These are phyloP conservation scores for Cercospora nicotianae DNA, from an alignment of 2,329 filamentous ascomycete species.

Conservation along the genomic window DNA sequence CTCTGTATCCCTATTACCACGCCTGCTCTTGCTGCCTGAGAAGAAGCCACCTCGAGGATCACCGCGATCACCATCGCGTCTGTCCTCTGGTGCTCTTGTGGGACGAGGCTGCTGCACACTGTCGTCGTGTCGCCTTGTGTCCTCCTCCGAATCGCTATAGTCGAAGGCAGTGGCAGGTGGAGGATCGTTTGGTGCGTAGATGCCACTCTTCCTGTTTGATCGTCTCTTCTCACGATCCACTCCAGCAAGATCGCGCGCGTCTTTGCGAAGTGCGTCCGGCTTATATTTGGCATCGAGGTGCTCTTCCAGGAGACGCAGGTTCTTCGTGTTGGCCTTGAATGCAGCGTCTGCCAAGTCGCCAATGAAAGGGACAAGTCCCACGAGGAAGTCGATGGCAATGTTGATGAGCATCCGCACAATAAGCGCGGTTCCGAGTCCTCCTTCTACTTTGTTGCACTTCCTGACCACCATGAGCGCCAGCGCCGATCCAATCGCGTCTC, in stretches of 20 bases:
- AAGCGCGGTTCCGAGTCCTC: slow-evolving; percentile 65
- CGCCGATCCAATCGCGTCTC: slow-evolving; percentile 71
- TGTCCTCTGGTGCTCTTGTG: slow-evolving; percentile 22
- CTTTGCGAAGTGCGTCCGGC: slow-evolving; percentile 37
- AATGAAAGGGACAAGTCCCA: slow-evolving; percentile 72
- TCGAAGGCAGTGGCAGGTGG: slow-evolving; percentile 50
- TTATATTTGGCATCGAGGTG: slow-evolving; percentile 68
- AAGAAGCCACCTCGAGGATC: slow-evolving; percentile 20
- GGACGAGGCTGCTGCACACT: slow-evolving; percentile 22
- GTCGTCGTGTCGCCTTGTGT: slow-evolving; percentile 4
- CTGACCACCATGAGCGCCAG: slow-evolving; percentile 74
- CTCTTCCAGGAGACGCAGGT: slow-evolving; percentile 68
- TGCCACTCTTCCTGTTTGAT: slow-evolving; percentile 36
- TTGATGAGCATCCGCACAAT: slow-evolving; percentile 76
- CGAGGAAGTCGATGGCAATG: slow-evolving; percentile 69
- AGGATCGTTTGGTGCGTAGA: slow-evolving; percentile 38
- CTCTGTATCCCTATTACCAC: slow-evolving; percentile 12
- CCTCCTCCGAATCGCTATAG: slow-evolving; percentile 19
- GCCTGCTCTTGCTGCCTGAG: slow-evolving; percentile 19
- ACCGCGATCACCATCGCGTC: slow-evolving; percentile 17
- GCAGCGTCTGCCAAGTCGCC: slow-evolving; percentile 74
- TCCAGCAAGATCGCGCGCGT: slow-evolving; percentile 31
- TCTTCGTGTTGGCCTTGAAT: slow-evolving; percentile 74
- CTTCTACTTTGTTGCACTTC: slow-evolving; percentile 71
- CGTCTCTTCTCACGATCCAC: slow-evolving; percentile 38